phyloP scores from a whole-genome alignment of 306 rosid species.

The Glycyrrhiza uralensis region DNA sequence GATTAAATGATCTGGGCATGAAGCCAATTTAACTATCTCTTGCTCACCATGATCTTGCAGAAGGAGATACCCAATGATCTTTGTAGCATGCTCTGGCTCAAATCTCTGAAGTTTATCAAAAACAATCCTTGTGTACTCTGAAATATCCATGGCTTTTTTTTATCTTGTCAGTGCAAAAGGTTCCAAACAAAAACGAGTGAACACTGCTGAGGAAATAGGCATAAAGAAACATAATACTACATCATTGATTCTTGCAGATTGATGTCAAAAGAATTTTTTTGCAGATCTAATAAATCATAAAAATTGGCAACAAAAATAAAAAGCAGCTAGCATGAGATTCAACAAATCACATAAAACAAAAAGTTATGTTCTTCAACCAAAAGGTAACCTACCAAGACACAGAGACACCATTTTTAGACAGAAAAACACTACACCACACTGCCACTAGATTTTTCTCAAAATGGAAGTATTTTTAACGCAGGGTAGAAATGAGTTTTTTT shows the following conservation, averaged over 20 bases:
- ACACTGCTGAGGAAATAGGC: background rate
- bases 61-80: constrained; percentile 63
- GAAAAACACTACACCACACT: background rate
- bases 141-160: constrained; percentile 54
- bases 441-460: background rate
- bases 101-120: constrained; percentile 44
- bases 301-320: background rate
- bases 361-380: background rate
- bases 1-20: constrained; percentile 48
- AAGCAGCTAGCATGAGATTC: background rate
- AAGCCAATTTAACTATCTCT: constrained; percentile 51
- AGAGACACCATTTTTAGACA: background rate
- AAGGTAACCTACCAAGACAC: background rate
- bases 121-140: constrained; percentile 50
- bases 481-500: background rate
- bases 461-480: background rate
- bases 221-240: background rate
- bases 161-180: constrained; percentile 35
- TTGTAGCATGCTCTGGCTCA: constrained; percentile 55
- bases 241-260: background rate
- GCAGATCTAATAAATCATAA: background rate
- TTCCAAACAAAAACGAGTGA: background rate
- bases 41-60: constrained; percentile 51
- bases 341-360: background rate
- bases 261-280: background rate